These are phyloP conservation scores for Prorocentrum cordatum DNA, from an alignment of 169 alveolate species.

Conservation along the genomic window DNA sequence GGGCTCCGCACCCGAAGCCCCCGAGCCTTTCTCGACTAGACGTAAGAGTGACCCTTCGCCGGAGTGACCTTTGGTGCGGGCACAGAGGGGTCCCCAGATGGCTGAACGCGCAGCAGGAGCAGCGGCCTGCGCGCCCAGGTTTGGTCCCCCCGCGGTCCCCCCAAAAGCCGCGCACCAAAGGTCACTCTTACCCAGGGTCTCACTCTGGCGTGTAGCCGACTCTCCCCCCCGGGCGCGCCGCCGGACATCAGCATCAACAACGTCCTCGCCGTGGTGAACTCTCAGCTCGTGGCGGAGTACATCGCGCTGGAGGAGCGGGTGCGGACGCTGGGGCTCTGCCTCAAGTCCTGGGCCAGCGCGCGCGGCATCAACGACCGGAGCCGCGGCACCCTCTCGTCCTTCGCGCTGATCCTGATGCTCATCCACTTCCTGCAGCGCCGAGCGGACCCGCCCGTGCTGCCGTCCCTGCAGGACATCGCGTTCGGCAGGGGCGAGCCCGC, in stretches of 20 bases:
- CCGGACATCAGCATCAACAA: constrained; percentile 71
- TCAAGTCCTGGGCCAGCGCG: constrained; percentile 67
- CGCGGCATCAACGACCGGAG: constrained; percentile 59
- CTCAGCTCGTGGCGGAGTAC: constrained; percentile 64
- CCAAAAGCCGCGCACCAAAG: too few species aligned
- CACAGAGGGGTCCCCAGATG: too few species aligned
- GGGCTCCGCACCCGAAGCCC: too few species aligned
- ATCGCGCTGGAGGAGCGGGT: constrained; percentile 21
- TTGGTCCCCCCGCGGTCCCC: too few species aligned
- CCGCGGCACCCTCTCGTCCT: constrained; percentile 63
- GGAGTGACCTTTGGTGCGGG: too few species aligned
- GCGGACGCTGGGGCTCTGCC: constrained; percentile 60
- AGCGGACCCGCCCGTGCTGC: constrained; percentile 59
- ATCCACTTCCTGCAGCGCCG: constrained; percentile 31
- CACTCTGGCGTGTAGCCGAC: too few species aligned
- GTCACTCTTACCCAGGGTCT: too few species aligned
- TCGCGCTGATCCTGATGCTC: constrained; percentile 68
- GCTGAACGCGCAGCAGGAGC: too few species aligned
- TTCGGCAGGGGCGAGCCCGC: constrained; percentile 38
- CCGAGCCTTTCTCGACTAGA: too few species aligned
- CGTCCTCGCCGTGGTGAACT: constrained; percentile 71
- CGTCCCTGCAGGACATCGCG: constrained; percentile 70
- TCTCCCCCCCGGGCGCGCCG: too few species aligned
- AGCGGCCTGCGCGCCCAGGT: too few species aligned
- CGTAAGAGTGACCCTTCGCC: too few species aligned